A percentile compares a stretch with the other conserved stretches of the same genome.
These are phyloP conservation scores for Dactylellina parvicollis DNA, from an alignment of 2,329 filamentous ascomycete genomes.

Conservation along the genomic window DNA sequence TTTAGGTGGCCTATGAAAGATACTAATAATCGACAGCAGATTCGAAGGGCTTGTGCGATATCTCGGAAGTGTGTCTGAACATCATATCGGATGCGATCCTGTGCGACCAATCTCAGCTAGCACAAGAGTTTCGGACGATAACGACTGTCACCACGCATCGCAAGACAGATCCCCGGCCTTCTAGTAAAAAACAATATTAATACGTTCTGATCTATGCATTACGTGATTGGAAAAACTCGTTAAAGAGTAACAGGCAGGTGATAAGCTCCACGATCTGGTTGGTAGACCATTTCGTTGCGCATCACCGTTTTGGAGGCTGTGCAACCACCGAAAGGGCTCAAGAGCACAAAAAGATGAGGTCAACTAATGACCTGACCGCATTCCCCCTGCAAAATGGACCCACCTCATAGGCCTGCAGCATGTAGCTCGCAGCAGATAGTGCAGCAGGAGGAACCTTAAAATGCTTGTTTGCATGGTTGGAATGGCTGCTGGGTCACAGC, in stretches of 20 bases:
- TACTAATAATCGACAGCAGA: too few species aligned
- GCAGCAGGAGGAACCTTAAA: background rate
- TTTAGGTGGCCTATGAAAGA: too few species aligned
- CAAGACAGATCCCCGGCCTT: too few species aligned
- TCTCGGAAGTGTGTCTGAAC: background rate
- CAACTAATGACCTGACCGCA: background rate
- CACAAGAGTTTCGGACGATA: background rate
- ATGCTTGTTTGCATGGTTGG: conserved; percentile 4
- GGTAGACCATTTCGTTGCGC: background rate
- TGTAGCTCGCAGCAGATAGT: conserved; percentile 1
- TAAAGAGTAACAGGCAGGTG: conserved; percentile 20
- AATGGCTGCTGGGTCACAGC: conserved; percentile 24
- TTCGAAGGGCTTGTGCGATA: too few species aligned
- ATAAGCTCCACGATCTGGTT: too few species aligned
- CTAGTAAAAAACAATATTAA: too few species aligned
- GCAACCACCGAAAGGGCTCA: conserved; percentile 11
- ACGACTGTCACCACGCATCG: too few species aligned
- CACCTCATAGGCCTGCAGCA: background rate
- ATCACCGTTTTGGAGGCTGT: conserved; percentile 41
- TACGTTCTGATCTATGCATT: too few species aligned
- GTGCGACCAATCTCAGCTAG: conserved; percentile 11
- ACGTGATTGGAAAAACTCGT: conserved; percentile 11
- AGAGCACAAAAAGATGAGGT: background rate
- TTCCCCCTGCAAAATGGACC: background rate
- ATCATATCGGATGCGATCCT: background rate